These are phyloP conservation scores for Metschnikowia shivogae DNA, from an alignment of 805 yeast species.

Conservation along the genomic window DNA sequence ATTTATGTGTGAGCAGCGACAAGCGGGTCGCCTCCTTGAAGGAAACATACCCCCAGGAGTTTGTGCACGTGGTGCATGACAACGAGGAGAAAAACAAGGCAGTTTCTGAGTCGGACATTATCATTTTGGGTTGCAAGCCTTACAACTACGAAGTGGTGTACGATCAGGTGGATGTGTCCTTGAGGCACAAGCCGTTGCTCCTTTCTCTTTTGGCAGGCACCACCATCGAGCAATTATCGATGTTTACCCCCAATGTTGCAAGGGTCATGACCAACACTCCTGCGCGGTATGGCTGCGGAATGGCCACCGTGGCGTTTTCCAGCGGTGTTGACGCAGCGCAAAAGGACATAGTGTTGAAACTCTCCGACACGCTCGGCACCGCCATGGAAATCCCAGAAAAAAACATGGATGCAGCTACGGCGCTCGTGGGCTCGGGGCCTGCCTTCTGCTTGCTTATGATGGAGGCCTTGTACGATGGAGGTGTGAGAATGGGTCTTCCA, in stretches of 20 bases:
- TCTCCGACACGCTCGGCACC: constrained; percentile 63
- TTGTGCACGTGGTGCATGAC: constrained; percentile 49
- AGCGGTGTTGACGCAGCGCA: constrained; percentile 38
- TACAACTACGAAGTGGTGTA: constrained; percentile 64
- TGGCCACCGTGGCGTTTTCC: constrained; percentile 86
- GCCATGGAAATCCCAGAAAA: constrained; percentile 74
- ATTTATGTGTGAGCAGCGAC: constrained; percentile 69
- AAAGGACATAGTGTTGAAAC: constrained; percentile 46
- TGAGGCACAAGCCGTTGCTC: constrained; percentile 52
- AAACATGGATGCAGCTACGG: constrained; percentile 95
- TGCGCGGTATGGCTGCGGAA: constrained; percentile 86
- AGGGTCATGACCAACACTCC: constrained; percentile 99
- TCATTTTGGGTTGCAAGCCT: constrained; percentile 88
- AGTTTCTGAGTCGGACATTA: constrained; percentile 59
- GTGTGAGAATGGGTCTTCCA: constrained; percentile 90
- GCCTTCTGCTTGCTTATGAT: constrained; percentile 87
- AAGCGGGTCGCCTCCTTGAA: constrained; percentile 41
- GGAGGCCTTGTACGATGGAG: constrained; percentile 93
- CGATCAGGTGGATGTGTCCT: constrained; percentile 42
- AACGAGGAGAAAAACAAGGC: constrained; percentile 50
- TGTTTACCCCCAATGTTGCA: constrained; percentile 58
- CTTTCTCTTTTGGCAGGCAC: constrained; percentile 91
- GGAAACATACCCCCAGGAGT: constrained; percentile 31
- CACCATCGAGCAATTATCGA: constrained; percentile 65
- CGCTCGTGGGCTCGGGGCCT: constrained; percentile 94